Evolutionary conservation across 2,329 filamentous ascomycete genomes (phyloP).

Genomic region (Penicillium thymicola): DNA sequence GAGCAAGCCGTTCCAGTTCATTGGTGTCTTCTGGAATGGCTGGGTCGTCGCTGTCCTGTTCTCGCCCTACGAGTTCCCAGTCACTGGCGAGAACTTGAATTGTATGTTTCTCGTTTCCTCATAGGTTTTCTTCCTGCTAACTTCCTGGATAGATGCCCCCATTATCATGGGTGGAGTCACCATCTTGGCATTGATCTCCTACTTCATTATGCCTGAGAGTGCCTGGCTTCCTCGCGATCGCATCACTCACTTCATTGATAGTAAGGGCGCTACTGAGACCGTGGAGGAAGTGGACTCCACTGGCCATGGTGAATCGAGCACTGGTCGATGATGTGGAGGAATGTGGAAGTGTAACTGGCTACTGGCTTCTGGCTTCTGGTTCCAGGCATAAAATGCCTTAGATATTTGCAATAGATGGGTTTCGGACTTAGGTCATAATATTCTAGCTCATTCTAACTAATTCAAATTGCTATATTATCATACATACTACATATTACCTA

Average conservation of each 20-base stretch:
- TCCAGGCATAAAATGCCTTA: neutral
- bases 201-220: conserved; percentile 49
- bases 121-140: conserved; percentile 1
- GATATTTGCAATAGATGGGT: neutral
- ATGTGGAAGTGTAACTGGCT: neutral
- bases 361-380: neutral
- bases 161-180: conserved; percentile 53
- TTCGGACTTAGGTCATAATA: neutral
- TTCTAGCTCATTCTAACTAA: neutral
- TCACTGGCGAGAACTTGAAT: conserved; percentile 44
- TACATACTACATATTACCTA: neutral
- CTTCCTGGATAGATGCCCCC: conserved; percentile 40
- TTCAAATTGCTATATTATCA: neutral
- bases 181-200: conserved; percentile 48
- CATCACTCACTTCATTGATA: conserved; percentile 45
- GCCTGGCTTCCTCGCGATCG: conserved; percentile 47
- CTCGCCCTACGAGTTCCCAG: conserved; percentile 48
- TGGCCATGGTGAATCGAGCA: conserved; percentile 2
- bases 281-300: conserved; percentile 27
- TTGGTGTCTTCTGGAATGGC: conserved; percentile 50
- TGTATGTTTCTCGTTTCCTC: conserved; percentile 30
- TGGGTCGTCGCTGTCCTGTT: conserved; percentile 51
- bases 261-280: conserved; percentile 31
- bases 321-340: conserved; percentile 7
- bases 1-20: conserved; percentile 50